These are phyloP conservation scores for Scenedesmus sp. DNA, from an alignment of 163 green algal genomes.

Conservation along the genomic window DNA sequence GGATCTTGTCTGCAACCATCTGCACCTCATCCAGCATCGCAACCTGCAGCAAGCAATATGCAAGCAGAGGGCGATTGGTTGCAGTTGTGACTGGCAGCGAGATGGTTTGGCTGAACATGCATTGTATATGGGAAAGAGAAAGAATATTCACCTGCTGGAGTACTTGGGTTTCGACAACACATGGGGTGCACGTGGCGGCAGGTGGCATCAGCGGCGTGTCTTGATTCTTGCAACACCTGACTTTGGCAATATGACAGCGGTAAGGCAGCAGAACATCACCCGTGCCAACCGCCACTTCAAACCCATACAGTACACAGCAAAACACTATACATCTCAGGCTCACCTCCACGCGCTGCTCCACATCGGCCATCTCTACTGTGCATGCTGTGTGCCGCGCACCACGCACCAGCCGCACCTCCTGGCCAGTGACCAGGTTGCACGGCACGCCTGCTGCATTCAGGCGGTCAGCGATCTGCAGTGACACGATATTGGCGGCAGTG, in stretches of 20 bases:
- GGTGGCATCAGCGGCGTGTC: too few relatives aligned
- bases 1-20: conserved; percentile 82
- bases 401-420: conserved; percentile 77
- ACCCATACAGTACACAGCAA: background rate
- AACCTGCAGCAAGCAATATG: conserved; percentile 56
- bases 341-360: conserved; percentile 25
- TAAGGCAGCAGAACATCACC: background rate
- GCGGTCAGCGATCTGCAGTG: conserved; percentile 61
- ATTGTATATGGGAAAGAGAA: too few relatives aligned
- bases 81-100: too few relatives aligned
- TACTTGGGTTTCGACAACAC: too few relatives aligned
- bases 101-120: background rate
- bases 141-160: too few relatives aligned
- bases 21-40: conserved; percentile 94
- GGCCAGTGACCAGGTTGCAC: conserved; percentile 80
- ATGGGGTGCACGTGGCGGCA: too few relatives aligned
- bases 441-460: conserved; percentile 68
- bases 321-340: background rate
- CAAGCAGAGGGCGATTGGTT: background rate
- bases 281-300: background rate
- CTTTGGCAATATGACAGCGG: too few relatives aligned
- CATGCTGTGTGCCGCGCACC: conserved; percentile 79
- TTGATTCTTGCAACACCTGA: too few relatives aligned
- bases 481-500: background rate
- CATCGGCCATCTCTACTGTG: conserved; percentile 88